Percentiles rank a stretch among this genome's conserved stretches.
Evolutionary conservation across 2,329 filamentous ascomycete species (phyloP).

Genomic region (Exophiala mesophila): DNA sequence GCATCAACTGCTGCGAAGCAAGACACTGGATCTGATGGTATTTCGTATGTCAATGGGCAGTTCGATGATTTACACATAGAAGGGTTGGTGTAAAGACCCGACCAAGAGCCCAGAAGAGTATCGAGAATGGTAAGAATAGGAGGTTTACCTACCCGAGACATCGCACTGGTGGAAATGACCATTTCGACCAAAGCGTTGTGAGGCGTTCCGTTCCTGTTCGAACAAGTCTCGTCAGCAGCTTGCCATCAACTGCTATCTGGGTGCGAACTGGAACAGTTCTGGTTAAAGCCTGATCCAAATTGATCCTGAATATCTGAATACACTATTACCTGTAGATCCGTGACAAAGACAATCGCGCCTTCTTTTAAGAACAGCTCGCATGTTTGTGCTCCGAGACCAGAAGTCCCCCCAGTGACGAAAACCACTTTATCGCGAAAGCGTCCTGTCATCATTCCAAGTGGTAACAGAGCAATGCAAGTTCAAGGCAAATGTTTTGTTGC

Average conservation of each 20-base stretch:
- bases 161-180: constrained; percentile 13
- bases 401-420: constrained; percentile 14
- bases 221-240: constrained; percentile 8
- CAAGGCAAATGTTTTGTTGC: background rate
- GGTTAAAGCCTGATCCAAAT: background rate
- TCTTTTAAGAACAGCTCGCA: constrained; percentile 12
- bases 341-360: constrained; percentile 13
- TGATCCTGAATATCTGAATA: constrained; percentile 1
- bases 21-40: constrained; percentile 5
- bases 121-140: constrained; percentile 7
- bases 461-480: background rate
- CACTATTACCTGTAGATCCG: constrained; percentile 12
- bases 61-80: background rate
- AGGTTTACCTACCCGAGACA: constrained; percentile 9
- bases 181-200: constrained; percentile 13
- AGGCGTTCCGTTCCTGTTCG: constrained; percentile 9
- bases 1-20: constrained; percentile 11
- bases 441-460: constrained; percentile 4
- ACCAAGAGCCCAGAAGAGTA: background rate
- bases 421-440: constrained; percentile 10
- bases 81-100: background rate
- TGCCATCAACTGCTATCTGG: constrained; percentile 3
- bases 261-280: background rate
- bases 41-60: constrained; percentile 4
- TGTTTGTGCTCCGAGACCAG: constrained; percentile 13